Percentiles rank a stretch among this genome's conserved stretches.
phyloP scores from a whole-genome alignment of 1,284 basidiomycete genomes.

The Bondarzewia mesenterica region DNA sequence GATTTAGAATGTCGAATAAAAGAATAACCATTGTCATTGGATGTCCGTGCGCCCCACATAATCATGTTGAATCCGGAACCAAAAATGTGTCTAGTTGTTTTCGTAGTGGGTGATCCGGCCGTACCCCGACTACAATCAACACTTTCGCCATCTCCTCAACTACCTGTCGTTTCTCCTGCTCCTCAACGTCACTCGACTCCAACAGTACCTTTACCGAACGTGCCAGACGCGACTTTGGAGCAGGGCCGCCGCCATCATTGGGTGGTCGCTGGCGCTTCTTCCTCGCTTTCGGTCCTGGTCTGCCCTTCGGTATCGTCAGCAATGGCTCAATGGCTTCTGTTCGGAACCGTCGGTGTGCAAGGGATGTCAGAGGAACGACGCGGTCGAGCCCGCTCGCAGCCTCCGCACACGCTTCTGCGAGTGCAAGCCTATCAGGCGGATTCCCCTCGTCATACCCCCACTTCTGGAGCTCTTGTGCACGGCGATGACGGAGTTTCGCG shows the following conservation, averaged over 20 bases:
- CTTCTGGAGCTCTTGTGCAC: slow-evolving; percentile 51
- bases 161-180: slow-evolving; percentile 37
- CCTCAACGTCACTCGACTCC: slow-evolving; percentile 39
- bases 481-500: slow-evolving; percentile 46
- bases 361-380: slow-evolving; percentile 50
- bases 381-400: slow-evolving; percentile 61
- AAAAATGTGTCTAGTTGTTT: slow-evolving; percentile 55
- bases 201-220: slow-evolving; percentile 57
- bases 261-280: slow-evolving; percentile 24
- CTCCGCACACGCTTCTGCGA: slow-evolving; percentile 63
- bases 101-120: slow-evolving; percentile 52
- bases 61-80: neutral
- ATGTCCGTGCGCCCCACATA: neutral
- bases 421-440: slow-evolving; percentile 35
- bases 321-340: slow-evolving; percentile 63
- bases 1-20: neutral
- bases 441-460: slow-evolving; percentile 59
- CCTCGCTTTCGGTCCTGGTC: slow-evolving; percentile 42
- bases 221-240: slow-evolving; percentile 58
- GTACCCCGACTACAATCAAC: slow-evolving; percentile 48
- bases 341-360: slow-evolving; percentile 63
- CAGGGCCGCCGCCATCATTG: slow-evolving; percentile 17
- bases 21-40: neutral
- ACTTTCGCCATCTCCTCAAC: slow-evolving; percentile 42
- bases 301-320: slow-evolving; percentile 54